Evolutionary conservation across 2,329 filamentous ascomycete species (phyloP).

Genomic region (Ophiobolus disseminans): DNA sequence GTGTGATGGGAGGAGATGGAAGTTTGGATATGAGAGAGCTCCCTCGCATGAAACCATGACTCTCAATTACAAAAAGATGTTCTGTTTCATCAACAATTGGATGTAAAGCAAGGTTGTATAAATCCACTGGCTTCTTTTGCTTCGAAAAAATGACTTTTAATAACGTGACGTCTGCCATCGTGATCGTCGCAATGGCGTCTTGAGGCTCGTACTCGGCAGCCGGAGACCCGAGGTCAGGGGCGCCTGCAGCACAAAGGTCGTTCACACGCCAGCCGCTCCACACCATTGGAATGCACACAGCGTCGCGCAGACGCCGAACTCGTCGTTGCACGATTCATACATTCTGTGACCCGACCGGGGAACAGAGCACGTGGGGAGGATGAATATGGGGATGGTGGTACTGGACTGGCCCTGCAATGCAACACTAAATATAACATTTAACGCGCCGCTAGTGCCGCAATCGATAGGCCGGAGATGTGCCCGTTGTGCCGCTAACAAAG

Average conservation of each 20-base stretch:
- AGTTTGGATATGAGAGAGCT: no score
- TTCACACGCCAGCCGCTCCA: background rate
- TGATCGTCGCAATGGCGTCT: slow-evolving; percentile 8
- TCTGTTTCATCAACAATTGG: no score
- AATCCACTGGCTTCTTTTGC: no score
- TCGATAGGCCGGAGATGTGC: no score
- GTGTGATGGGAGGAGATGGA: no score
- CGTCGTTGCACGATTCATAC: slow-evolving; percentile 8
- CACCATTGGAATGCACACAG: slow-evolving; percentile 2
- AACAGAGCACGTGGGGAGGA: slow-evolving; percentile 12
- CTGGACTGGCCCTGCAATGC: background rate
- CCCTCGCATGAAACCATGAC: no score
- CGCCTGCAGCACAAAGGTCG: background rate
- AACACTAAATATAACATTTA: background rate
- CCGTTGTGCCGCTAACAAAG: no score
- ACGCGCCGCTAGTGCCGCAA: no score
- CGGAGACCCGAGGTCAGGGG: slow-evolving; percentile 12
- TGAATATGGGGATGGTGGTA: slow-evolving; percentile 8
- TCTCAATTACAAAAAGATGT: no score
- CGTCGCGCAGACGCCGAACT: background rate
- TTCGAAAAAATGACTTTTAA: no score
- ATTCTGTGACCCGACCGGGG: slow-evolving; percentile 9
- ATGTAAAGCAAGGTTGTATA: no score
- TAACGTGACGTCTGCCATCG: slow-evolving; percentile 5
- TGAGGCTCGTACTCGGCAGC: slow-evolving; percentile 14